Evolutionary conservation across 106 monocot species (phyloP).

Genomic region (Narthecium ossifragum): DNA sequence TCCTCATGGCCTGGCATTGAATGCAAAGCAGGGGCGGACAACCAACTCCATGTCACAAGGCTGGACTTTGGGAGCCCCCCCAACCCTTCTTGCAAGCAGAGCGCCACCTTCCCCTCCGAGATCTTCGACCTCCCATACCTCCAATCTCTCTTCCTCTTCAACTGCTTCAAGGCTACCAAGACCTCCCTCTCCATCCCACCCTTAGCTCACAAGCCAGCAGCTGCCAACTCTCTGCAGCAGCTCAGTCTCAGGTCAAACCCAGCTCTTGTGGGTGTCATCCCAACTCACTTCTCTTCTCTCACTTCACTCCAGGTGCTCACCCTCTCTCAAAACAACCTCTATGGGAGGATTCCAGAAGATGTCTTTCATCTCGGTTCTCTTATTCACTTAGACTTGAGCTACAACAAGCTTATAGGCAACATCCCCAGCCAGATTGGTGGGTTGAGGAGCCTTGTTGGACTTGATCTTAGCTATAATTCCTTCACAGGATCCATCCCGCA

Average conservation of each 20-base stretch:
- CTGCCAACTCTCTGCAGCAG: conserved; percentile 44
- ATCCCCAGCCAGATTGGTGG: conserved; percentile 40
- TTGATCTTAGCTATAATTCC: conserved; percentile 88
- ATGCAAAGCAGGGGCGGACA: conserved; percentile 42
- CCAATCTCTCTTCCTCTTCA: conserved; percentile 70
- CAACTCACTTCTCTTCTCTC: conserved; percentile 40
- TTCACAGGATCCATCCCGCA: conserved; percentile 54
- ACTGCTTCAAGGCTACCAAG: conserved; percentile 60
- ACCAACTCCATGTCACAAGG: conserved; percentile 59
- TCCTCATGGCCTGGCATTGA: conserved; percentile 75
- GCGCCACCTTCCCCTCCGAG: conserved; percentile 58
- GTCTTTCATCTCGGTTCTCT: conserved; percentile 41
- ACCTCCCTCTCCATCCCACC: conserved; percentile 30
- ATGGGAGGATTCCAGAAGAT: conserved; percentile 42
- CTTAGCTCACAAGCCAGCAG: not conserved
- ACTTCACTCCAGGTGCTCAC: conserved; percentile 64
- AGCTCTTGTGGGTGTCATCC: conserved; percentile 48
- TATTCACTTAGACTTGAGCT: conserved; percentile 76
- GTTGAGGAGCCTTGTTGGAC: conserved; percentile 37
- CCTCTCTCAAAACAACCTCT: conserved; percentile 62
- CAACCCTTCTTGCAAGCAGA: conserved; percentile 56
- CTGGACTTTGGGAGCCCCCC: conserved; percentile 58
- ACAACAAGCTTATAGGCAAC: conserved; percentile 55
- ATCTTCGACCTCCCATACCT: conserved; percentile 59
- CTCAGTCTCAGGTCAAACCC: conserved; percentile 76